Evolutionary conservation across 1,139 yeast genomes (phyloP), one percentile per base, ranked within the genome.

Genomic region (Suhomyces wounanorum): DNA sequence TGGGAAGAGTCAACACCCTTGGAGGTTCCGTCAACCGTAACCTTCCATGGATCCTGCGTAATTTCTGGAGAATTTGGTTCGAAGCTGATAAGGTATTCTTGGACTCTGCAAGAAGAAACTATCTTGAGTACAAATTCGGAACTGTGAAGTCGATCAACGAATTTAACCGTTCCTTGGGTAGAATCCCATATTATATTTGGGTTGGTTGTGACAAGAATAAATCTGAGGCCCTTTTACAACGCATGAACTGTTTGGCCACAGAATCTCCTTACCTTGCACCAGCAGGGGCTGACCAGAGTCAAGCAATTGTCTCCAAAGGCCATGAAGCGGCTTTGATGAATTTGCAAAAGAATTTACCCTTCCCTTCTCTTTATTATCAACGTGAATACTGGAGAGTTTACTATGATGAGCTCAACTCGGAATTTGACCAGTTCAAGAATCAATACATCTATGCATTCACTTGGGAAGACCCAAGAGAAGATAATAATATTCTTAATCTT

Each of bases 381-480:
- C 75, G 70, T 50, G 88, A 87, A 65, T 77, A 83, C 23, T 87
- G 92, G 87, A 78, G 96, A 63, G 91, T 87, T 39, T 88, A 84
- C 68, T 88, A 84, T 62, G 90, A 88, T 67, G 92, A 86, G 60
- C 68, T 82, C 58, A 82, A 82, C 60, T 82, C 87, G 10, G 80
- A 79, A 60, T 85, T 85, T 63, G 81, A 79, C 45, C 92, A 87
- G 66, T 88, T 88, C 73, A 83, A 80, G 53, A 78, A 86, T 64
- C 91, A 87, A 68, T 88, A 87, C 66, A 88, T 88, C 52, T 88
- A 88, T 64, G 92, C 96, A 3, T 88, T 88, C 69, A 88, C 95
- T 9, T 88, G 96, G 96, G 96, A 88, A 69, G 96, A 88, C 65
- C 96, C 96, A 33, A 78, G 87, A 52, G 95, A 87, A 68, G 96